These are phyloP conservation scores for Solanum chiquidenum DNA, from an alignment of 257 asterid genomes.

Conservation along the genomic window DNA sequence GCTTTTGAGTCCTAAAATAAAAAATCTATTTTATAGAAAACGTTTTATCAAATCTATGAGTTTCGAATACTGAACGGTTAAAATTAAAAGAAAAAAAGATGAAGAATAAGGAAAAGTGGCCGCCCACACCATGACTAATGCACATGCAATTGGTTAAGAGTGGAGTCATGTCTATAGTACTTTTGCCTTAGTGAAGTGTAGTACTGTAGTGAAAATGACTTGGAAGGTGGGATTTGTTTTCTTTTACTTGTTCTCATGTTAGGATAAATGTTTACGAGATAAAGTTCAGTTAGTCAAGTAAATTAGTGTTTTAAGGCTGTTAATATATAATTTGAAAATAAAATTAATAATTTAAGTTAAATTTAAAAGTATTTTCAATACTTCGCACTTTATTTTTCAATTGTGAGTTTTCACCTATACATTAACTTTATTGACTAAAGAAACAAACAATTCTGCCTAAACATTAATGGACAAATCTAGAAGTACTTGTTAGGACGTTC, in stretches of 20 bases:
- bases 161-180: slow-evolving; percentile 36
- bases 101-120: slow-evolving; percentile 34
- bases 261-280: no score
- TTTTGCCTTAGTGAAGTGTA: background rate
- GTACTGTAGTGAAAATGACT: background rate
- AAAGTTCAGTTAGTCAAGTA: rapidly evolving
- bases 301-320: rapidly evolving
- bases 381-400: no score
- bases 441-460: background rate
- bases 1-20: rapidly evolving
- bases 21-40: rapidly evolving
- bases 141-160: slow-evolving; percentile 40
- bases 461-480: background rate
- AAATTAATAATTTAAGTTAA: no score
- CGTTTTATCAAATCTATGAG: rapidly evolving
- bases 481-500: background rate
- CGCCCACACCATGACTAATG: slow-evolving; percentile 35
- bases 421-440: background rate
- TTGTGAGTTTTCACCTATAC: background rate
- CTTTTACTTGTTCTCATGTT: background rate
- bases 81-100: background rate
- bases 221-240: slow-evolving; percentile 2
- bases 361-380: background rate
- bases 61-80: background rate
- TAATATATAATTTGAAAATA: no score